A percentile compares a stretch with the other conserved stretches of the same genome.
phyloP scores from a whole-genome alignment of 1,284 basidiomycete species.

The Sporisorium scitamineum region DNA sequence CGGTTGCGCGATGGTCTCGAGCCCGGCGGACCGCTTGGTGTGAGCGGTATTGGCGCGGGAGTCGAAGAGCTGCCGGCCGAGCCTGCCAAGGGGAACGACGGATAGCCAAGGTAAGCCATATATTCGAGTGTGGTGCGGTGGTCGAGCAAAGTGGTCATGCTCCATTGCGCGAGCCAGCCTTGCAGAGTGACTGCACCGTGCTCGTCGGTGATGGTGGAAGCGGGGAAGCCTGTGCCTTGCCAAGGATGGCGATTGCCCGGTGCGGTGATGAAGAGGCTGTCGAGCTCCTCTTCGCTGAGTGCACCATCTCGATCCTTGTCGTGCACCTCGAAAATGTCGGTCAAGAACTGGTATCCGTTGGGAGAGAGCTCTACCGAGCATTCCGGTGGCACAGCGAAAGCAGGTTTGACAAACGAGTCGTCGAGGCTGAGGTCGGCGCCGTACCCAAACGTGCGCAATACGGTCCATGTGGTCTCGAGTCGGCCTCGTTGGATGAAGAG shows the following conservation, averaged over 20 bases:
- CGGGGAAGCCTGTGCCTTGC: slow-evolving; percentile 69
- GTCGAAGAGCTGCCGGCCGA: slow-evolving; percentile 25
- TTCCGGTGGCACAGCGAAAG: slow-evolving; percentile 93
- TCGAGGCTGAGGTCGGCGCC: slow-evolving; percentile 87
- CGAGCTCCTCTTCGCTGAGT: slow-evolving; percentile 84
- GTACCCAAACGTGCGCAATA: slow-evolving; percentile 93
- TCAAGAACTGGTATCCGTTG: slow-evolving; percentile 94
- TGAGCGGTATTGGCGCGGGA: slow-evolving; percentile 37
- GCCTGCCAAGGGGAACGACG: slow-evolving; percentile 67
- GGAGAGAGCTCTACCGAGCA: slow-evolving; percentile 95
- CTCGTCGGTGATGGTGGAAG: slow-evolving; percentile 90
- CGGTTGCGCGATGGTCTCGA: slow-evolving; percentile 45
- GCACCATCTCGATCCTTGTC: slow-evolving; percentile 98
- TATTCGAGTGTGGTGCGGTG: slow-evolving; percentile 91
- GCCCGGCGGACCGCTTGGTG: slow-evolving; percentile 29
- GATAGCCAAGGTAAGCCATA: slow-evolving; percentile 92
- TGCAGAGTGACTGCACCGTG: slow-evolving; percentile 91
- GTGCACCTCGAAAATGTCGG: slow-evolving; percentile 94
- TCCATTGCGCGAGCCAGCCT: slow-evolving; percentile 99
- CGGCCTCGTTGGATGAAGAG: slow-evolving; percentile 96
- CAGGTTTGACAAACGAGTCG: slow-evolving; percentile 52
- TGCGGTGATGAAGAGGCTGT: slow-evolving; percentile 90
- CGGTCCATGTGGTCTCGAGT: slow-evolving; percentile 97
- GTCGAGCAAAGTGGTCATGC: slow-evolving; percentile 95
- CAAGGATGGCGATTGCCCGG: slow-evolving; percentile 74